phyloP scores from a whole-genome alignment of 495 filamentous ascomycete species.

The Penicillium chermesinum region DNA sequence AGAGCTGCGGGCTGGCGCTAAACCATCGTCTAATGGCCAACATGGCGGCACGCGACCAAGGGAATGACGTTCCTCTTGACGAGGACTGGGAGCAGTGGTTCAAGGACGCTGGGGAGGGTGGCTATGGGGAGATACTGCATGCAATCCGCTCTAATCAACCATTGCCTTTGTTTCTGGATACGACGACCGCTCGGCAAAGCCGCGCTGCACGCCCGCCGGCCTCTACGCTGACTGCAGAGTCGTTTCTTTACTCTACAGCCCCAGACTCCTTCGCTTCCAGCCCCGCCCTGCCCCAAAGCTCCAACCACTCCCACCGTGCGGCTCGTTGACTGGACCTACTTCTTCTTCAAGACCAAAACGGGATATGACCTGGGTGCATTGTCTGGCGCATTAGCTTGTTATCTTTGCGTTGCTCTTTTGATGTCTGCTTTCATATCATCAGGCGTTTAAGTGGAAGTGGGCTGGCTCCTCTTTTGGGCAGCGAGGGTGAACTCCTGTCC shows the following conservation, averaged over 20 bases:
- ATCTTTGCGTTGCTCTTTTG: conserved; percentile 3
- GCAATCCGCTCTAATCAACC: conserved; percentile 39
- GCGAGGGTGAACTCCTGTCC: not conserved
- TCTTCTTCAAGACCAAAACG: not conserved
- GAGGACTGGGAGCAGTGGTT: conserved; percentile 84
- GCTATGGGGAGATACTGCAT: conserved; percentile 38
- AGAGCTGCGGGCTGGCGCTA: conserved; percentile 66
- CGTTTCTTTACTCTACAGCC: conserved; percentile 15
- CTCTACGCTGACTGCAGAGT: conserved; percentile 11
- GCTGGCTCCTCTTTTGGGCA: not conserved
- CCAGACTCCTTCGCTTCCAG: conserved; percentile 8
- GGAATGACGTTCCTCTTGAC: conserved; percentile 62
- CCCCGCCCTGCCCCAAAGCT: conserved; percentile 10
- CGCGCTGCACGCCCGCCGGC: conserved; percentile 9
- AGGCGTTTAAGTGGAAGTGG: not conserved
- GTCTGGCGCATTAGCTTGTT: conserved; percentile 18
- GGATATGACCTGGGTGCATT: conserved; percentile 15
- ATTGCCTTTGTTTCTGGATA: conserved; percentile 9
- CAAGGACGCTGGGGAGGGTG: conserved; percentile 68
- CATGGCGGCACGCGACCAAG: conserved; percentile 58
- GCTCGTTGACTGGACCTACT: conserved; percentile 11
- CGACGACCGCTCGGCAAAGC: not conserved
- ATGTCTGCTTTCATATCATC: not conserved
- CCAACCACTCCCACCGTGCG: conserved; percentile 12
- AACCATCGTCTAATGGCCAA: conserved; percentile 69